Percentiles rank a stretch among this genome's conserved stretches.
Evolutionary conservation across 305 asterid genomes (phyloP).

Genomic region (Fraxinus nigra): DNA sequence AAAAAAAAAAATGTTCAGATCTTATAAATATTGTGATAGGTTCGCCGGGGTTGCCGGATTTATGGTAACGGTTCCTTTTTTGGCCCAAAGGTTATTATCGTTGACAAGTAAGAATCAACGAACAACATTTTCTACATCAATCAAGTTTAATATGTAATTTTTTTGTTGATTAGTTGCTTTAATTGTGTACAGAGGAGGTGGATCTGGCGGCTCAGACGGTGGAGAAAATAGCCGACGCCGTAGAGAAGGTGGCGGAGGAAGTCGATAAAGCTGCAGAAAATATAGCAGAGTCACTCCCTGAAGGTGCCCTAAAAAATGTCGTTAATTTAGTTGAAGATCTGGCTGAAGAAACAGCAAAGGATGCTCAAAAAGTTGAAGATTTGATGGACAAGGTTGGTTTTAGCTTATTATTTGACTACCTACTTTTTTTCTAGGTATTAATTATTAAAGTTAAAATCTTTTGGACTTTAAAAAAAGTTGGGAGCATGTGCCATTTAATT

Average conservation of each 20-base stretch:
- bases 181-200: background rate
- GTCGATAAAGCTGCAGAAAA: background rate
- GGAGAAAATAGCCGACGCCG: background rate
- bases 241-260: background rate
- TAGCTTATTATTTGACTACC: background rate
- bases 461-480: background rate
- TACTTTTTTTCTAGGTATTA: background rate
- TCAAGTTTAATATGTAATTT: background rate
- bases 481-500: background rate
- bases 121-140: background rate
- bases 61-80: background rate
- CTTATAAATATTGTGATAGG: background rate
- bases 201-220: constrained; percentile 3
- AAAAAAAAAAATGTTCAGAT: too few species aligned
- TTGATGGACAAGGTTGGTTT: background rate
- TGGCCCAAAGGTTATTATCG: background rate
- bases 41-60: background rate
- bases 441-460: background rate
- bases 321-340: background rate
- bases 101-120: background rate
- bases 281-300: background rate
- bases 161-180: background rate
- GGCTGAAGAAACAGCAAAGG: constrained; percentile 5
- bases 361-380: constrained; percentile 7
- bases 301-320: background rate